These are phyloP conservation scores for Gynostemma pentaphyllum DNA, from an alignment of 306 rosid genomes.

Conservation along the genomic window DNA sequence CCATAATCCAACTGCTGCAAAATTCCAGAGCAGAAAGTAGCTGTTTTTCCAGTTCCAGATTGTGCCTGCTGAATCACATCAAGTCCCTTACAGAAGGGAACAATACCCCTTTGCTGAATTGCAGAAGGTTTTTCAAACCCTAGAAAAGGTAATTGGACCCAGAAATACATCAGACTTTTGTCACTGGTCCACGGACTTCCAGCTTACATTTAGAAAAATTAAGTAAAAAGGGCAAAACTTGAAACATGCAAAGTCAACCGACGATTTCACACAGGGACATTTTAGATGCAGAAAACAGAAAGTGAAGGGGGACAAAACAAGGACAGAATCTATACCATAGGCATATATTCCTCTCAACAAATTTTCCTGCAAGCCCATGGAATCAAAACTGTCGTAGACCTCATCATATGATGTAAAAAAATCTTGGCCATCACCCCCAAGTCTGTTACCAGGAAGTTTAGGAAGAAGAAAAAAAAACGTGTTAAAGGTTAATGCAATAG, in stretches of 20 bases:
- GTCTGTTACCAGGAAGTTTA: conserved; percentile 26
- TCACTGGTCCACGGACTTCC: neutral
- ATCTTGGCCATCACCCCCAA: conserved; percentile 45
- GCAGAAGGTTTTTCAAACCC: conserved; percentile 85
- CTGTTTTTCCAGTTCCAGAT: conserved; percentile 73
- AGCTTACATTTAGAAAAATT: neutral
- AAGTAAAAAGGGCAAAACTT: neutral
- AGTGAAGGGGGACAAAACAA: neutral
- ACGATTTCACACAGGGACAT: neutral
- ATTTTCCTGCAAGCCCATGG: conserved; percentile 69
- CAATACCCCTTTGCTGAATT: conserved; percentile 75
- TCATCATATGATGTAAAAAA: conserved; percentile 62
- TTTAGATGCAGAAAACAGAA: neutral
- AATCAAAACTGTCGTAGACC: conserved; percentile 50
- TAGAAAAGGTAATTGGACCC: conserved; percentile 5
- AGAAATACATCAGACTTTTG: neutral
- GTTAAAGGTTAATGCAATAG: neutral
- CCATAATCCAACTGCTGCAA: conserved; percentile 67
- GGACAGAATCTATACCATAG: conserved; percentile 32
- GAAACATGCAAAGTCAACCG: neutral
- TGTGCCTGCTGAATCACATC: conserved; percentile 73
- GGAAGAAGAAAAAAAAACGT: neutral
- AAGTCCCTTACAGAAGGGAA: conserved; percentile 67
- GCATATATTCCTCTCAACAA: conserved; percentile 69
- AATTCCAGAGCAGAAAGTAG: conserved; percentile 69